These are phyloP conservation scores for Rhodamnia rubescens DNA, from an alignment of 345 rosid species.

Conservation along the genomic window DNA sequence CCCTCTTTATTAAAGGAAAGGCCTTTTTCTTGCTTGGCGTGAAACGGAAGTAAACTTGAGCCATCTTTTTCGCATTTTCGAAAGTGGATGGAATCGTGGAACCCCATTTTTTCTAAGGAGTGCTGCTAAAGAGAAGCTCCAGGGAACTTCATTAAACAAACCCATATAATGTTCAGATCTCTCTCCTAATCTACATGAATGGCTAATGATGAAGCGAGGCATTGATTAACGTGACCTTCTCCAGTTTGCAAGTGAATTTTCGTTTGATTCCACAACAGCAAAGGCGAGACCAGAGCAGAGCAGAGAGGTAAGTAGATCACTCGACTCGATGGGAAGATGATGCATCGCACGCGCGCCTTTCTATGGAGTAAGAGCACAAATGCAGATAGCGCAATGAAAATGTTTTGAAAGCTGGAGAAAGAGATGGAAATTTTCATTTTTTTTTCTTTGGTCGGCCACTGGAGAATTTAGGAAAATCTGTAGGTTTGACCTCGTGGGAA, in stretches of 20 bases:
- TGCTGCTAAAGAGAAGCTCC: neutral
- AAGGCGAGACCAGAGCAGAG: neutral
- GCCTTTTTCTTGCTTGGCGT: neutral
- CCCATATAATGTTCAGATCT: neutral
- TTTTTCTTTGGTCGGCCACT: neutral
- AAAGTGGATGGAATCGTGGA: neutral
- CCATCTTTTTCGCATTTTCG: neutral
- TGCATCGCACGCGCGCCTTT: neutral
- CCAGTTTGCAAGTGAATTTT: neutral
- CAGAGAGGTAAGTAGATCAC: neutral
- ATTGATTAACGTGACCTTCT: neutral
- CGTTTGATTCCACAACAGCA: neutral
- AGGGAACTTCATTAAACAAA: neutral
- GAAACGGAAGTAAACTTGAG: neutral
- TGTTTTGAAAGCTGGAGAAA: neutral
- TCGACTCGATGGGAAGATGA: neutral
- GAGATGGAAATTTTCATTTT: neutral
- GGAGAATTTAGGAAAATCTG: neutral
- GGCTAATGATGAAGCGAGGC: neutral
- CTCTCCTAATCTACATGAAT: neutral
- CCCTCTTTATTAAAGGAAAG: neutral
- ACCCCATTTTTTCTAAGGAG: neutral
- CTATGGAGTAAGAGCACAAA: neutral
- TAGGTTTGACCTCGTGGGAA: conserved; percentile 4
- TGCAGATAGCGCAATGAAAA: neutral